Base-by-base conservation (phyloP, 2,329 filamentous ascomycete genomes). In the Trichoderma sp. region DNA sequence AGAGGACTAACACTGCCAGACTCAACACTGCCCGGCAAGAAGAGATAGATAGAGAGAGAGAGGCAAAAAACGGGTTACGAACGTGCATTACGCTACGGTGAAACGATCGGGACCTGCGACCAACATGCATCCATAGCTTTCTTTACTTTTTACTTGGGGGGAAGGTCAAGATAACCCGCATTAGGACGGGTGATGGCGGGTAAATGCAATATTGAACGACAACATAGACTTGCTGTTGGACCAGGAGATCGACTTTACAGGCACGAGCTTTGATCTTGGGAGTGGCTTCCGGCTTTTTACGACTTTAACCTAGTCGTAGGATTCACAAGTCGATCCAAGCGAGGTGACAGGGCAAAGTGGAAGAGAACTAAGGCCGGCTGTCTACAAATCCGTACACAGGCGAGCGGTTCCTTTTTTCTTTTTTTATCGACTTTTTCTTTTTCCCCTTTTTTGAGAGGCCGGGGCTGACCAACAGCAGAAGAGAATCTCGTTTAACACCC, bases 1-100 rank as follows among this genome's bases (percentile, higher is more conserved):
- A 41, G n/a, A 71, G 60, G 27, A 65, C 74, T 67, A 75, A 75
- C 67, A 66, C 41, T 27, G 21, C 27, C 9, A 38, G 14, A 38
- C 35, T 38, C 35, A 60, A 24, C 53, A 27, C 45, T 53, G 45
- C 45, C 45, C 45, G n/a, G 45, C 16, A 45, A 45, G 41, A 45
- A 16, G 50, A 21, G 31, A 41, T 18, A 27, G 12, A 11, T 4
- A 12, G 12, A 11, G 12, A 27, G 12, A 27, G 5, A 21, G n/a
- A 56, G 11, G 11, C 21, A 24, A 38, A 59, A 38, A n/a, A n/a
- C 29, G 31, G 21, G 65, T 21, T 53, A 18, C 38, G 53, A 45
- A 16, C 18, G 31, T 35, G 35, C 33, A 45, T 27, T 45, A 41
- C 71, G 63, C 33, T 62, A 24, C 67, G 45, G n/a, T 73, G 71